Base-by-base conservation (phyloP, 306 rosid species). In the Vicia sativa region DNA sequence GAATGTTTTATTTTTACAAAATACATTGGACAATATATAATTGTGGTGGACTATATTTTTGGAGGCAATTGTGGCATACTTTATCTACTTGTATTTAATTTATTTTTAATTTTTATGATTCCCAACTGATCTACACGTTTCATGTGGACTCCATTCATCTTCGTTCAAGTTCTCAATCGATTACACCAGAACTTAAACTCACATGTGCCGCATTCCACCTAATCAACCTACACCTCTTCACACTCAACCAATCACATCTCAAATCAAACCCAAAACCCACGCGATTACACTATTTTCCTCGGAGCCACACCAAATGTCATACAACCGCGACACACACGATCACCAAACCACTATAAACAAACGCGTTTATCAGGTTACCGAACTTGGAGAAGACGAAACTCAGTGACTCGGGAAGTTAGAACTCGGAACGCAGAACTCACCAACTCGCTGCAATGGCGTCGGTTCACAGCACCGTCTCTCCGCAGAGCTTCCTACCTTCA, bases 381-480 rank as follows among this genome's bases (percentile, higher is more conserved):
- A 74, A 56, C 74, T 49, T 70, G 83, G 74, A 76, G 19, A 72
- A 43, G 52, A 34, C 52, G 73, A 61, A 70, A 70, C 79, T 12
- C 14, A 28, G 23, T 15, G 34, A 58, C 61, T 72, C 73, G 15
- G 70, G 35, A 57, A 25, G 68, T 73, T 74, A 60, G 68, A 66
- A 64, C 73, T 75, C 76, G n/a, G n/a, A n/a, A n/a, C n/a, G n/a
- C n/a, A 56, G 62, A 69, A 68, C 83, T 77, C 86, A 34, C 68
- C 19, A 29, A 29, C 71, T 7, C 68, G 45, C 71, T 13, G 69
- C 85, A 49, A 89, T 89, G 98, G 87, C 90, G 41, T 82, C 91
- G 13, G 68, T 90, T 38, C 88, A 82, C 81, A 71, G 82, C 70
- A 35, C 80, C 34, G 78, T 85, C 44, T 64, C 87, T 52, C 80